phyloP scores from a whole-genome alignment of 2,329 filamentous ascomycete genomes.

The Talaromyces sp. region DNA sequence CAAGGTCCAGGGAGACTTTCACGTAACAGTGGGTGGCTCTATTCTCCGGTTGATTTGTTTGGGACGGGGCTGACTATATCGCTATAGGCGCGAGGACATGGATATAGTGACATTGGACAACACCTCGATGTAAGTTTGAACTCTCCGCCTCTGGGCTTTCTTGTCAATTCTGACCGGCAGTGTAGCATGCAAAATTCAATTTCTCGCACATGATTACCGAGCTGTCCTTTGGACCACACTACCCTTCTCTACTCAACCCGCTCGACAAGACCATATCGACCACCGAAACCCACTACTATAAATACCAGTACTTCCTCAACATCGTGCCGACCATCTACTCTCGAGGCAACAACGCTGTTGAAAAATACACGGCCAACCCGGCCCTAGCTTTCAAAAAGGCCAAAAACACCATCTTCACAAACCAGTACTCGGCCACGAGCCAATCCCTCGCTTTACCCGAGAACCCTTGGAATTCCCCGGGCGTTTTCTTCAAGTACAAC shows the following conservation, averaged over 20 bases:
- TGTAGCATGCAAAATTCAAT: conserved; percentile 67
- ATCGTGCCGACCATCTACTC: conserved; percentile 93
- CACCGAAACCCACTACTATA: conserved; percentile 77
- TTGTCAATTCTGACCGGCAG: neutral
- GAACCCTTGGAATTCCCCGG: conserved; percentile 62
- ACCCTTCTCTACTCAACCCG: conserved; percentile 87
- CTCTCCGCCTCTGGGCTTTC: neutral
- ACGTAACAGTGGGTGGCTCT: conserved; percentile 62
- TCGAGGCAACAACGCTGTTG: conserved; percentile 44
- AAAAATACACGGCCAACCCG: conserved; percentile 37
- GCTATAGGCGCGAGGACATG: conserved; percentile 66
- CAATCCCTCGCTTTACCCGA: conserved; percentile 66
- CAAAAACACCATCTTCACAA: conserved; percentile 71
- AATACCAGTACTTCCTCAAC: conserved; percentile 96
- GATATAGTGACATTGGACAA: conserved; percentile 75
- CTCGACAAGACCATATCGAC: conserved; percentile 83
- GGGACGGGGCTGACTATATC: neutral
- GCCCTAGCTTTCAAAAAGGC: conserved; percentile 28
- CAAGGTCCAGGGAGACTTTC: conserved; percentile 96
- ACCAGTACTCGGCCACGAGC: conserved; percentile 96
- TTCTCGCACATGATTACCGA: conserved; percentile 97
- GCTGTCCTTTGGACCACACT: conserved; percentile 94
- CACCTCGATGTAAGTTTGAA: conserved; percentile 78
- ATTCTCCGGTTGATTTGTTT: neutral
- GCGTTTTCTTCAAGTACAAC: conserved; percentile 97